Conservation (phyloP, 805 yeast genomes). For the Candida boidinii region DNA sequence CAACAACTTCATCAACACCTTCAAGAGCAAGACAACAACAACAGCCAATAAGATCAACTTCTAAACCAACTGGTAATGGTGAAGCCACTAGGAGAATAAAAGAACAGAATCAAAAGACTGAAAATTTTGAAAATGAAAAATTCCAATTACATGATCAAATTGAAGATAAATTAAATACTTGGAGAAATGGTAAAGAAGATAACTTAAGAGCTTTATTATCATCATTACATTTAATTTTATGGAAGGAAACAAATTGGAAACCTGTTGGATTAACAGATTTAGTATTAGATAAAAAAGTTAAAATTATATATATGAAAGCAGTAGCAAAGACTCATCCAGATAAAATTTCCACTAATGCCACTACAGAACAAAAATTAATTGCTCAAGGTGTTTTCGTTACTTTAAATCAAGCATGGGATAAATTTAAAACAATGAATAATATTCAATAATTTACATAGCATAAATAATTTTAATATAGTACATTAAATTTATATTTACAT, state of each 20-base stretch:
- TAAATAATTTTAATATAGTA: no score
- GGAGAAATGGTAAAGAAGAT: constrained; percentile 74
- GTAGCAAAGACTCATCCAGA: constrained; percentile 79
- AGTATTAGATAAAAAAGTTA: constrained; percentile 84
- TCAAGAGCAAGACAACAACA: constrained; percentile 10
- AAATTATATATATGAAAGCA: constrained; percentile 74
- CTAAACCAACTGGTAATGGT: constrained; percentile 3
- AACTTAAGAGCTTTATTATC: constrained; percentile 73
- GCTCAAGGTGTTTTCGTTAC: constrained; percentile 83
- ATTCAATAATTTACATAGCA: constrained; percentile 4
- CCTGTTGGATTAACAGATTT: constrained; percentile 62
- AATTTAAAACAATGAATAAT: constrained; percentile 52
- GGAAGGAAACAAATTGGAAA: constrained; percentile 63
- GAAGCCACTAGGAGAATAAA: constrained; percentile 46
- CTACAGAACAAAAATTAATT: constrained; percentile 67
- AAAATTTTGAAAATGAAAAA: constrained; percentile 45
- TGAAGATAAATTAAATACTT: constrained; percentile 39
- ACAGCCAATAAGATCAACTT: constrained; percentile 10
- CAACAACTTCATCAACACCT: constrained; percentile 7
- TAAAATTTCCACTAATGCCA: constrained; percentile 52
- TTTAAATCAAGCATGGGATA: constrained; percentile 86
- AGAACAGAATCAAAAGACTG: constrained; percentile 35
- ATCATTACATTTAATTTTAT: constrained; percentile 56
- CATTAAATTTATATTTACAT: no score
- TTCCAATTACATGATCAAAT: constrained; percentile 58